Evolutionary conservation across 345 rosid genomes (phyloP).

Genomic region (Lumnitzera littorea): DNA sequence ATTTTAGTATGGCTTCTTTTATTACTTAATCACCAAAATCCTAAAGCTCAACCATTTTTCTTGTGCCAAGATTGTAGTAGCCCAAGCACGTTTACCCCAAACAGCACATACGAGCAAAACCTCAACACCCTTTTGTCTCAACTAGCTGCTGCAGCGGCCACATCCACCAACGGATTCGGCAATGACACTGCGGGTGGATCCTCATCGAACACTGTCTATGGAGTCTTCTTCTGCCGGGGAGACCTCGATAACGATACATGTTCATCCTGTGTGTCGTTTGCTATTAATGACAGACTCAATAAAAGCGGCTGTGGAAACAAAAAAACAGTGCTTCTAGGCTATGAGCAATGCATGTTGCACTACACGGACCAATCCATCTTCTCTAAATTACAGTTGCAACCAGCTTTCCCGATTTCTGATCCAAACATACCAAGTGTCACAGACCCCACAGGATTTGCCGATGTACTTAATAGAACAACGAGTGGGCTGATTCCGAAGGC

Average conservation of each 20-base stretch:
- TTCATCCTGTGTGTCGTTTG: slow-evolving; percentile 7
- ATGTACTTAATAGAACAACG: not conserved
- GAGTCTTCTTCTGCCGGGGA: slow-evolving; percentile 17
- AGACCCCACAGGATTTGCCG: not conserved
- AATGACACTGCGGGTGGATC: slow-evolving; percentile 2
- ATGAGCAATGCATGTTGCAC: slow-evolving; percentile 24
- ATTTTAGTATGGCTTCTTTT: no score
- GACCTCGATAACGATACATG: not conserved
- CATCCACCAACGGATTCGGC: slow-evolving; percentile 2
- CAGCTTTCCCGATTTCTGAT: fast-evolving
- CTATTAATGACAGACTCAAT: slow-evolving; percentile 2
- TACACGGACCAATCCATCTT: slow-evolving; percentile 15
- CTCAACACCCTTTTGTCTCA: slow-evolving; percentile 12
- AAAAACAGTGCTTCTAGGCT: slow-evolving; percentile 13
- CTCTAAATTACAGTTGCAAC: not conserved
- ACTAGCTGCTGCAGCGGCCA: not conserved
- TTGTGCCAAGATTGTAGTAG: not conserved
- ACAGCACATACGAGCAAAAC: slow-evolving; percentile 13
- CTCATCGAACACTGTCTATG: slow-evolving; percentile 2
- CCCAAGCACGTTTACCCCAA: slow-evolving; percentile 1
- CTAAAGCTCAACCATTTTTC: no score
- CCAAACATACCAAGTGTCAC: not conserved
- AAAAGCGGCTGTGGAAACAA: slow-evolving; percentile 12
- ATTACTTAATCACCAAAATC: no score
- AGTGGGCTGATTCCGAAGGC: not conserved